Evolutionary conservation across 1,284 basidiomycete genomes (phyloP), one percentile per base, ranked within the genome.

Genomic region (Malassezia arunalokei): DNA sequence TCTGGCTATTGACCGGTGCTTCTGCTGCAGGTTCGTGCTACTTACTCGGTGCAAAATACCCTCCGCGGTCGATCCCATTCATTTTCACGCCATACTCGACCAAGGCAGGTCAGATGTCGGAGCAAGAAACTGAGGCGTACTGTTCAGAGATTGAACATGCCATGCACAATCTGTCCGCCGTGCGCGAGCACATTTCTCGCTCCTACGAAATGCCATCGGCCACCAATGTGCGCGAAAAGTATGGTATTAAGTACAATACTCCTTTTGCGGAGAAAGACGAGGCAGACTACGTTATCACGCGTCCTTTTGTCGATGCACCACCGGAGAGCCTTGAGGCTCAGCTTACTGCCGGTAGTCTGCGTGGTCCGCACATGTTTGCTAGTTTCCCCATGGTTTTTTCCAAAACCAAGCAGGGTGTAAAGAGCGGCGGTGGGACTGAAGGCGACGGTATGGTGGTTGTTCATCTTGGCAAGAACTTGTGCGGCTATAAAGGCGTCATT

Each of bases 401-500:
- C 49, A 69, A 68, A 46, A 71, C 68, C 17, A 51, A 45, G 39
- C 38, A 39, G 6, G 70, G 70, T 15, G 70, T 68, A 1, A 11
- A 33, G 3, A 43, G 57, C 14, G 43, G 54, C 12, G 68, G 70
- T 20, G 70, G 70, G 30, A 20, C 39, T 6, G 63, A 63, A 40
- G 70, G 70, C n/a, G 70, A 73, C 47, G 47, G 58, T 9, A 54
- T 56, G 27, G 62, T 82, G 11, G 76, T 94, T 54, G 56, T 88
- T 1, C 91, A 95, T 69, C 77, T 94, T 7, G 91, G 92, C 1
- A 76, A 85, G 33, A 83, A 83, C 5, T 66, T 96, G 45, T 95
- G 91, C 68, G 87, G 75, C 0, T 88, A 92, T 64, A 88, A 92
- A 73, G 90, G 90, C 0, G 87, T 96, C 59, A 76, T 95, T 1